Evolutionary conservation across 2,329 filamentous ascomycete genomes (phyloP).

Genomic region (Talaromyces sp.): DNA sequence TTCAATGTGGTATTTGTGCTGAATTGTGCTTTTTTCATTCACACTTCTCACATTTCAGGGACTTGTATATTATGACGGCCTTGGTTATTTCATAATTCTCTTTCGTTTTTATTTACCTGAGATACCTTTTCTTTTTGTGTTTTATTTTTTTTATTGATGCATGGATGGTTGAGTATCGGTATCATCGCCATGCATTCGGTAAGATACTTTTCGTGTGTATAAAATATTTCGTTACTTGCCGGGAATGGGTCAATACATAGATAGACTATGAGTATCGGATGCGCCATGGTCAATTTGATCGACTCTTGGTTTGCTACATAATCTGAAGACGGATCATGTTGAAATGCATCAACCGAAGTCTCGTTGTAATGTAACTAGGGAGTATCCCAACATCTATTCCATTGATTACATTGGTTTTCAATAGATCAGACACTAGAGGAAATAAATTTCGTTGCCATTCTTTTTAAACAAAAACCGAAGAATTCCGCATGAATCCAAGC

Average conservation of each 20-base stretch:
- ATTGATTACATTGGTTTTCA: too few species aligned
- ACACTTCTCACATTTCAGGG: background rate
- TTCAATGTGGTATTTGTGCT: background rate
- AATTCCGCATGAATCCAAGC: background rate
- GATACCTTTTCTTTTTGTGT: background rate
- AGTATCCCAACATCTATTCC: too few species aligned
- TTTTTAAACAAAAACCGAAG: background rate
- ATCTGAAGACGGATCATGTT: too few species aligned
- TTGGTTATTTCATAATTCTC: background rate
- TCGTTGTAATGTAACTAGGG: too few species aligned
- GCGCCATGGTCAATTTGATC: background rate
- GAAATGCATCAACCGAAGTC: too few species aligned
- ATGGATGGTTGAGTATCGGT: background rate
- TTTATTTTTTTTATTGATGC: background rate
- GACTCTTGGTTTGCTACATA: background rate
- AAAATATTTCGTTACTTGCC: background rate
- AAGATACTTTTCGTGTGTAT: background rate
- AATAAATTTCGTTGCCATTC: background rate
- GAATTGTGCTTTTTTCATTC: background rate
- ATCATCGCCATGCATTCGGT: background rate
- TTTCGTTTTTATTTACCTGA: background rate
- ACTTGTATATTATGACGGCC: background rate
- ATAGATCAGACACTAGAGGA: background rate
- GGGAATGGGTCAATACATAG: background rate
- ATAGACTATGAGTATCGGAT: background rate